Evolutionary conservation across 768 basidiomycete genomes (phyloP), one percentile per base, ranked within the genome.

Genomic region (Serpula lacrymans): DNA sequence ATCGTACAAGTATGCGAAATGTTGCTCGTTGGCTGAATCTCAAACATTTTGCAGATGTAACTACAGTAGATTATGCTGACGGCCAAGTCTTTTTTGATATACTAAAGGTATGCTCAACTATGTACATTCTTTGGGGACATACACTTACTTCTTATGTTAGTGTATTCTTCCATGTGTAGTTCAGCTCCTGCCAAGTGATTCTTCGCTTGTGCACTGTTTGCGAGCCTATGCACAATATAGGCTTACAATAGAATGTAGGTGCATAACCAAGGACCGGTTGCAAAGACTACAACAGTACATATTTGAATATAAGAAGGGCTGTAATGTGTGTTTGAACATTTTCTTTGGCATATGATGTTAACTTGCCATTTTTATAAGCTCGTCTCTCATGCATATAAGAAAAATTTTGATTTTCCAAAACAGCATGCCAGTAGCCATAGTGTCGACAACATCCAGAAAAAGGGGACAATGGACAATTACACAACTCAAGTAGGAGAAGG

Each of bases 341-440:
- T n/a, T n/a, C n/a, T n/a, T n/a, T n/a, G n/a, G n/a, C n/a, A n/a
- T n/a, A n/a, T n/a, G n/a, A n/a, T n/a, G n/a, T n/a, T n/a, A n/a
- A n/a, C n/a, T n/a, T n/a, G n/a, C n/a, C n/a, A n/a, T n/a, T n/a
- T n/a, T n/a, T n/a, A n/a, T n/a, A n/a, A n/a, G n/a, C n/a, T n/a
- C n/a, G n/a, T n/a, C n/a, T n/a, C n/a, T n/a, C n/a, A n/a, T n/a
- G n/a, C n/a, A n/a, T 50, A 62, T 33, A 47, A 43, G 2, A 63
- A 63, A 29, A 56, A 39, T 36, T 60, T 60, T 35, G 46, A 60
- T 30, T 64, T 62, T 41, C 42, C 51, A 13, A 64, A 64, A 41
- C 56, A 62, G 39, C 62, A 63, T 44, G 39, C 38, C 13, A 34
- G 39, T 6, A 23, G 32, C 10, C 62, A 62, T 45, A 43, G 59